Evolutionary conservation across 441 rosid species (phyloP).

Genomic region (Erodium moschatum): DNA sequence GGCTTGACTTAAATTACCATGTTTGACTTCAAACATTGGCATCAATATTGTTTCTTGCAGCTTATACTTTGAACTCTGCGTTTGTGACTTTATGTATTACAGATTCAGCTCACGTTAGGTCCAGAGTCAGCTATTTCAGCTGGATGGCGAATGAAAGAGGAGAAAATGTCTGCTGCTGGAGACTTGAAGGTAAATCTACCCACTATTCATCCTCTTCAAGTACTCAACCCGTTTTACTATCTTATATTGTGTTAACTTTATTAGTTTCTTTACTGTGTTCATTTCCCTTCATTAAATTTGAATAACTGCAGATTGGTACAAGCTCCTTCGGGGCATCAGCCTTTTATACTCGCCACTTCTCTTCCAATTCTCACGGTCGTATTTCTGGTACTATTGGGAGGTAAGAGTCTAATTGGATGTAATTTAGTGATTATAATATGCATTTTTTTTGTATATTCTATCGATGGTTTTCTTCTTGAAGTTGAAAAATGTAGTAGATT

Average conservation of each 20-base stretch:
- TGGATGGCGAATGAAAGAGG: conserved; percentile 78
- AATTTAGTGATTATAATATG: not conserved
- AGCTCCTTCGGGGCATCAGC: conserved; percentile 71
- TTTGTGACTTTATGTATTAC: conserved; percentile 19
- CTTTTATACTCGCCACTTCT: conserved; percentile 57
- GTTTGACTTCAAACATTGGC: not conserved
- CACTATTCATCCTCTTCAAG: conserved; percentile 12
- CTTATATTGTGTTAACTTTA: not conserved
- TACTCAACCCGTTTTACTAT: not conserved
- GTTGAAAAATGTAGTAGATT: not conserved
- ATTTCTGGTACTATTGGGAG: conserved; percentile 71
- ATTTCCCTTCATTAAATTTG: conserved; percentile 13
- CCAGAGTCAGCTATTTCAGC: conserved; percentile 60
- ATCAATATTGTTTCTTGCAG: conserved; percentile 15
- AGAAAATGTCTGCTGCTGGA: conserved; percentile 64
- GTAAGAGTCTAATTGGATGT: conserved; percentile 29
- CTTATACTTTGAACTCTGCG: conserved; percentile 15
- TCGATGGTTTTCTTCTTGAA: not conserved
- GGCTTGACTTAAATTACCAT: conserved; percentile 13
- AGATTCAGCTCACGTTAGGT: conserved; percentile 80
- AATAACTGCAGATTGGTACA: conserved; percentile 49
- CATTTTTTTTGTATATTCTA: not conserved
- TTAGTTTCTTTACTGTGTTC: not conserved
- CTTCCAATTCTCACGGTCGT: conserved; percentile 79
- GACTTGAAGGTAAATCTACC: conserved; percentile 53